Conservation (phyloP, 148 eudicot genomes). For the Rhododendron mucronatum region DNA sequence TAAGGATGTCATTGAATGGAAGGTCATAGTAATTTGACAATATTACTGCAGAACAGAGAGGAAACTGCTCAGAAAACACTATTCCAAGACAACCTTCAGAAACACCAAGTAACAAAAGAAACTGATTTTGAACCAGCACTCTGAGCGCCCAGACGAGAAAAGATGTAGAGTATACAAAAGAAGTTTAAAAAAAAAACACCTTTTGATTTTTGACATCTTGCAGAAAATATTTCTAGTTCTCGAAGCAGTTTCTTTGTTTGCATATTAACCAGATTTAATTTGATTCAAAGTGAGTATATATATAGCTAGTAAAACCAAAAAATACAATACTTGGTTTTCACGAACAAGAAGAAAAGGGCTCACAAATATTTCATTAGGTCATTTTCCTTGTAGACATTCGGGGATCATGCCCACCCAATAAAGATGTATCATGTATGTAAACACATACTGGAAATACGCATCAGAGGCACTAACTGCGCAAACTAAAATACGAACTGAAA, state of each 20-base stretch:
- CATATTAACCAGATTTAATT: not conserved
- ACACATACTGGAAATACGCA: not conserved
- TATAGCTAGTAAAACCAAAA: not conserved
- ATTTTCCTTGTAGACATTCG: not conserved
- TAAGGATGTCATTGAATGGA: not conserved
- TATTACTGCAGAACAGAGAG: slow-evolving; percentile 1
- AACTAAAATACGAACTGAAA: not conserved
- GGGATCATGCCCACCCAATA: not conserved
- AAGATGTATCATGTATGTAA: not conserved
- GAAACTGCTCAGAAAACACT: slow-evolving; percentile 2
- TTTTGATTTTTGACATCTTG: not conserved
- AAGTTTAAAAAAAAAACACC: not conserved
- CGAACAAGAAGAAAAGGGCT: not conserved
- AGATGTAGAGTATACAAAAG: not conserved
- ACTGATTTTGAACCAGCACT: not conserved
- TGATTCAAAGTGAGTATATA: not conserved
- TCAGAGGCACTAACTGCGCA: not conserved
- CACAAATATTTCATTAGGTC: not conserved
- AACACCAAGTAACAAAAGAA: not conserved
- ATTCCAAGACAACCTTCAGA: not conserved
- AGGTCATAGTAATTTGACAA: slow-evolving; percentile 1
- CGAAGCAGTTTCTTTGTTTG: not conserved
- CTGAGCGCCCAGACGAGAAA: not conserved
- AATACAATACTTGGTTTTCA: not conserved
- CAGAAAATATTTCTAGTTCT: not conserved